A percentile compares a stretch with the other conserved stretches of the same genome.
phyloP scores from a whole-genome alignment of 768 basidiomycete species.

The Lentinula raphanica region DNA sequence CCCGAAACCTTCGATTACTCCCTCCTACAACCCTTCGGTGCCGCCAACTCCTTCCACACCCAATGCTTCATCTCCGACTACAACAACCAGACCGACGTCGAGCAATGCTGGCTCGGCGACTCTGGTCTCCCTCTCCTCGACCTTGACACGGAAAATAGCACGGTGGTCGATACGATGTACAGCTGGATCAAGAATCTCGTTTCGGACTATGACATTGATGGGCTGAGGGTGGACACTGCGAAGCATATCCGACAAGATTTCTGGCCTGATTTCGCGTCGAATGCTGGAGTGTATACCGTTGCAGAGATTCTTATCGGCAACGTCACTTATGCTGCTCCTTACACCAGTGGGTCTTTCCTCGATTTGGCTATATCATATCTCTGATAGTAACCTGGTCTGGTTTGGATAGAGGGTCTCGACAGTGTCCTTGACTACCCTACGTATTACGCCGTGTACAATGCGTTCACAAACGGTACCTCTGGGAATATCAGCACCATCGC shows the following conservation, averaged over 20 bases:
- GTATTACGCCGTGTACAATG: slow-evolving; percentile 43
- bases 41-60: slow-evolving; percentile 43
- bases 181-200: slow-evolving; percentile 60
- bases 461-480: slow-evolving; percentile 45
- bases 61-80: slow-evolving; percentile 62
- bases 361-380: too few relatives aligned
- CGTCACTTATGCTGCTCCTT: slow-evolving; percentile 29
- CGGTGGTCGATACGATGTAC: slow-evolving; percentile 47
- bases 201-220: slow-evolving; percentile 54
- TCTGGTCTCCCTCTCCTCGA: slow-evolving; percentile 58
- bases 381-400: too few relatives aligned
- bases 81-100: slow-evolving; percentile 49
- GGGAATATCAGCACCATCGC: slow-evolving; percentile 40
- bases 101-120: slow-evolving; percentile 79
- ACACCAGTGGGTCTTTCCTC: slow-evolving; percentile 24
- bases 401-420: slow-evolving; percentile 30
- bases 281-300: slow-evolving; percentile 66
- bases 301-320: slow-evolving; percentile 43
- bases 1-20: slow-evolving; percentile 25
- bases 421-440: slow-evolving; percentile 58
- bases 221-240: slow-evolving; percentile 63
- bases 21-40: slow-evolving; percentile 23
- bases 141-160: slow-evolving; percentile 61
- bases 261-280: slow-evolving; percentile 58
- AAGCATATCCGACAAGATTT: slow-evolving; percentile 60